These are phyloP conservation scores for Globomyces pollinis-pini DNA, from an alignment of 192 early-diverging fungal species.

Conservation along the genomic window DNA sequence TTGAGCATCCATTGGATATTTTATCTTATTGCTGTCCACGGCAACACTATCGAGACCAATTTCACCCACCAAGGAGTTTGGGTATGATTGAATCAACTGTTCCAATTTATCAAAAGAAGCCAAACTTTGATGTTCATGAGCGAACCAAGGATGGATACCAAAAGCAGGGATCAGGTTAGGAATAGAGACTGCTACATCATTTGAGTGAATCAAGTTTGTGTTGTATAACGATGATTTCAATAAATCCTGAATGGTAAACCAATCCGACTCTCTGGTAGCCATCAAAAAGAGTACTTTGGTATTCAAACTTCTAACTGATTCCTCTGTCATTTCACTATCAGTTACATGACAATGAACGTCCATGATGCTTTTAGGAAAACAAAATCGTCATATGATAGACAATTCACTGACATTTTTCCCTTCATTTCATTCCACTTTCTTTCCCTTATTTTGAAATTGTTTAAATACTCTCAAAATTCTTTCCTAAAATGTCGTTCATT, in stretches of 20 bases:
- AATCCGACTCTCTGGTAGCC: not conserved
- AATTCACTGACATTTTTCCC: not conserved
- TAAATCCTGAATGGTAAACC: too few relatives aligned
- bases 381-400: not conserved
- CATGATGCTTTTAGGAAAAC: slow-evolving; percentile 1
- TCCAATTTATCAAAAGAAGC: slow-evolving; percentile 30
- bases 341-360: slow-evolving; percentile 3
- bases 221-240: not conserved
- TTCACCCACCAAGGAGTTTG: slow-evolving; percentile 48
- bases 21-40: slow-evolving; percentile 23
- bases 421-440: not conserved
- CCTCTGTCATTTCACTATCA: not conserved
- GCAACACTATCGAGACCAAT: slow-evolving; percentile 58
- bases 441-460: too few relatives aligned
- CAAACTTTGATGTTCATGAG: not conserved
- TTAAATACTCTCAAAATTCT: too few relatives aligned
- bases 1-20: slow-evolving; percentile 41
- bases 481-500: slow-evolving; percentile 5
- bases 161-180: not conserved
- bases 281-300: not conserved
- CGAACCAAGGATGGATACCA: slow-evolving; percentile 12
- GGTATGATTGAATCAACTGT: slow-evolving; percentile 25
- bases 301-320: not conserved
- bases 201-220: too few relatives aligned
- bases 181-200: not conserved